These are phyloP conservation scores for Rosellinia necatrix DNA, from an alignment of 2,329 filamentous ascomycete species.

Conservation along the genomic window DNA sequence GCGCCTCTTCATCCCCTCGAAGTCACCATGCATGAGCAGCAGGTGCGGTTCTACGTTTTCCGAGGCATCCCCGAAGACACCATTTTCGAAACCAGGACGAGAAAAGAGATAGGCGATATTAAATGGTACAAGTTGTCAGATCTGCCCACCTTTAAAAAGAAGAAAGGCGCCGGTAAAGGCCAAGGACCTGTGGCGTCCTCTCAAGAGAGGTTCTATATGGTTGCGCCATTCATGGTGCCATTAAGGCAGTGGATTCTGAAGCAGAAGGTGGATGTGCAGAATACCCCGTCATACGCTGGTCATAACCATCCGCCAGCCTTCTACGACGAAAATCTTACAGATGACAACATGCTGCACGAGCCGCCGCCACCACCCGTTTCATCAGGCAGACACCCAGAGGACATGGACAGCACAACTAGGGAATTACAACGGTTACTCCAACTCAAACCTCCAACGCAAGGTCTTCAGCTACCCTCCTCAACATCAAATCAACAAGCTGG, in stretches of 20 bases:
- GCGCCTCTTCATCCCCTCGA: constrained; percentile 82
- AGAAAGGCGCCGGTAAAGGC: constrained; percentile 54
- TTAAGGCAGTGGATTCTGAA: constrained; percentile 90
- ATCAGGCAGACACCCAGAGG: constrained; percentile 31
- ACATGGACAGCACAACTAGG: constrained; percentile 35
- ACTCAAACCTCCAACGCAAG: constrained; percentile 58
- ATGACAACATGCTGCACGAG: constrained; percentile 62
- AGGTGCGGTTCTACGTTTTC: constrained; percentile 91
- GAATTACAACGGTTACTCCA: constrained; percentile 61
- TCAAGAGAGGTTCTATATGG: constrained; percentile 96
- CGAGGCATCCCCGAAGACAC: constrained; percentile 86
- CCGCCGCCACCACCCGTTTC: constrained; percentile 35
- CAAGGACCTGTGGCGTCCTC: constrained; percentile 62
- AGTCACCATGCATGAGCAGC: constrained; percentile 87
- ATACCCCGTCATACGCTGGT: constrained; percentile 43
- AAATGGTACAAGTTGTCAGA: constrained; percentile 92
- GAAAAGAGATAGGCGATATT: constrained; percentile 98
- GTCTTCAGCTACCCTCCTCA: constrained; percentile 44
- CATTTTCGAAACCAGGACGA: constrained; percentile 83
- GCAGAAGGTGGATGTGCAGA: constrained; percentile 70
- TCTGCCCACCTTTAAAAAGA: constrained; percentile 78
- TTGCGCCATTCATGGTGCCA: constrained; percentile 85
- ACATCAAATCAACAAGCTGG: constrained; percentile 49
- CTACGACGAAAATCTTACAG: constrained; percentile 61
- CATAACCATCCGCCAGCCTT: constrained; percentile 51